Evolutionary conservation across 352 stramenopile genomes (phyloP).

Genomic region (Pythium aquatile): DNA sequence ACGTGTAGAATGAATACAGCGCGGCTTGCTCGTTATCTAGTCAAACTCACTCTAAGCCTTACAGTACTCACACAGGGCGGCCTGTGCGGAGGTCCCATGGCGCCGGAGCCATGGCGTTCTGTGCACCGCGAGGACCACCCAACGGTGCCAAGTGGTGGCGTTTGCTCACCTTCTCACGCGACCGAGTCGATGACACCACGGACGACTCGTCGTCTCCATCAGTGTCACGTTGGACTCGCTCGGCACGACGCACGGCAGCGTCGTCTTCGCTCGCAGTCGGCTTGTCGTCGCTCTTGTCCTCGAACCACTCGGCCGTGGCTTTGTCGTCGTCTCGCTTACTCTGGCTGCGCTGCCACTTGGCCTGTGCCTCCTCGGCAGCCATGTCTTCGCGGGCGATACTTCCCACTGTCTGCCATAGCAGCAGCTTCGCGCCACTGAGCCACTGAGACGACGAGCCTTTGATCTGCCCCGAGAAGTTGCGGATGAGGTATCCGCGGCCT

Average conservation of each 20-base stretch:
- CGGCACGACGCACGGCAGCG: not conserved
- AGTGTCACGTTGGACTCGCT: not conserved
- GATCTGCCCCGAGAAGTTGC: conserved; percentile 29
- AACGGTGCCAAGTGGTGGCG: conserved; percentile 26
- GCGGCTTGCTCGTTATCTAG: too few species aligned
- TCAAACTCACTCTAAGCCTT: too few species aligned
- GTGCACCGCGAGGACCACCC: not conserved
- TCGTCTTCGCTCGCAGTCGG: not conserved
- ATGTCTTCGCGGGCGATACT: conserved; percentile 54
- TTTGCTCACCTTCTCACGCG: conserved; percentile 20
- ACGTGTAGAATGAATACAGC: too few species aligned
- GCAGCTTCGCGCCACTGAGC: conserved; percentile 46
- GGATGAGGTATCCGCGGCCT: conserved; percentile 53
- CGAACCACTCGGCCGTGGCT: conserved; percentile 25
- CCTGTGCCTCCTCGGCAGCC: conserved; percentile 31
- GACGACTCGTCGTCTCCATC: conserved; percentile 4
- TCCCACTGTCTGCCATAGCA: conserved; percentile 58
- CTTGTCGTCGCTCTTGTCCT: conserved; percentile 20
- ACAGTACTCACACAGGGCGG: conserved; percentile 29
- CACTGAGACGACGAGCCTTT: conserved; percentile 28
- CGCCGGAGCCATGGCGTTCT: conserved; percentile 8
- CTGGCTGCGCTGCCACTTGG: conserved; percentile 23
- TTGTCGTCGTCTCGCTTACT: conserved; percentile 27
- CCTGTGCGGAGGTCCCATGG: conserved; percentile 48
- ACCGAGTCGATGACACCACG: conserved; percentile 1